Evolutionary conservation across 805 yeast species (phyloP), one percentile per base, ranked within the genome.

Genomic region (Debaryomyces castellii): DNA sequence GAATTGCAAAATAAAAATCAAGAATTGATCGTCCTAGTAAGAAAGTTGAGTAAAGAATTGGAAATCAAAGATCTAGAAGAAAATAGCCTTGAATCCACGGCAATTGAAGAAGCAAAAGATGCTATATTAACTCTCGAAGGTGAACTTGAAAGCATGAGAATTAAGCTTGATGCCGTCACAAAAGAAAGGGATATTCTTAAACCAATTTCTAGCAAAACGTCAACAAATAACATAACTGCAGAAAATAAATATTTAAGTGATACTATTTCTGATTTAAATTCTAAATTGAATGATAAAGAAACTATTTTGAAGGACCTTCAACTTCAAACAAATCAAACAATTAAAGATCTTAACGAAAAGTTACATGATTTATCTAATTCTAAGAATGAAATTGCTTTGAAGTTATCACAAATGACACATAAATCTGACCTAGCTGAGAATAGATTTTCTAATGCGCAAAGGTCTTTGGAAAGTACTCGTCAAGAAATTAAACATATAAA

Each of bases 1-100:
- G 95, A 87, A 40, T 68, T 92, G 42, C 87, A 89, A 55, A 68
- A 76, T 42, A 87, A 83, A 62, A 92, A 92, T 58, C 81, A 83
- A 52, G 87, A 89, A 43, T 72, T 92, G 22, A 65, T 90, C 28
- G 68, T 73, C 30, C 80, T 87, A 2, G 81, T 87, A 1, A 77
- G 98, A 50, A 80, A 79, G 41, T 69, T 92, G 14, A 95, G 92
- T 9, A 72, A 76, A 33, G 81, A 82, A 55, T 68, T 91, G 44
- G 97, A 91, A 58, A 64, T 60, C 5, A 78, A 80, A 41, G 96
- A 87, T 53, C 59, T 61, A 27, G 70, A 69, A 23, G 60, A 68
- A 49, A 47, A 64, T 22, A 65, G 60, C 10, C 48, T 76, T 18
- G 83, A 80, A 51, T 70, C 73, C 17, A 65, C 68, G 3, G 81